A percentile compares a stretch with the other conserved stretches of the same genome.
Evolutionary conservation across 352 stramenopile species (phyloP).

Genomic region (Pythium aphanidermatum): DNA sequence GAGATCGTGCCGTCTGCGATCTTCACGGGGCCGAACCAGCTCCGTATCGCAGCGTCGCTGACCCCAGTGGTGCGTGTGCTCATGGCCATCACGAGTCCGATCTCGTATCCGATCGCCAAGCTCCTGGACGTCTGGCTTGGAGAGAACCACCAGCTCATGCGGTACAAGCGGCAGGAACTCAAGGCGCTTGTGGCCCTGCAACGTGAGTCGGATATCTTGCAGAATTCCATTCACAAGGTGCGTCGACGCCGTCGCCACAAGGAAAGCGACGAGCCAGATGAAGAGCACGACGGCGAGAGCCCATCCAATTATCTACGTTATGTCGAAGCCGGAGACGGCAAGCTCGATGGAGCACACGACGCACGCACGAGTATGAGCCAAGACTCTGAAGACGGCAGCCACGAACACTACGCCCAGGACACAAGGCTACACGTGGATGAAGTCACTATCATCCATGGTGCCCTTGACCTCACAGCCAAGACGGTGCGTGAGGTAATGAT

Average conservation of each 20-base stretch:
- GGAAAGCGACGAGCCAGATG: constrained; percentile 3
- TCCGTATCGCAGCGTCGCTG: constrained; percentile 81
- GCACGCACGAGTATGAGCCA: constrained; percentile 2
- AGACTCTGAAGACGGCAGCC: background rate
- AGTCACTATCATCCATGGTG: constrained; percentile 91
- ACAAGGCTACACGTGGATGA: constrained; percentile 79
- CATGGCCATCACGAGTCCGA: constrained; percentile 81
- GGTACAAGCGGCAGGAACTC: constrained; percentile 89
- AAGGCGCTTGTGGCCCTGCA: constrained; percentile 84
- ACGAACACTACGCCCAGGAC: constrained; percentile 31
- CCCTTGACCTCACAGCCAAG: constrained; percentile 84
- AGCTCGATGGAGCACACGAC: background rate
- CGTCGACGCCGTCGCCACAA: constrained; percentile 7
- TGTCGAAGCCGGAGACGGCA: too few species aligned
- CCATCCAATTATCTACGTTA: too few species aligned
- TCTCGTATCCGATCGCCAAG: constrained; percentile 90
- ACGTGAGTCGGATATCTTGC: constrained; percentile 39
- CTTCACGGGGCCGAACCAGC: constrained; percentile 93
- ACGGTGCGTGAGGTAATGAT: constrained; percentile 87
- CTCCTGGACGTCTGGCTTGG: constrained; percentile 87
- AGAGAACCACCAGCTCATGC: constrained; percentile 59
- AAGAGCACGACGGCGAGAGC: background rate
- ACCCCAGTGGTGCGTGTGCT: constrained; percentile 81
- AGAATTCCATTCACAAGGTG: constrained; percentile 24
- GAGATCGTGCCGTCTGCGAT: constrained; percentile 96